phyloP scores from a whole-genome alignment of 805 yeast species.

The Wickerhamiella dianesei region DNA sequence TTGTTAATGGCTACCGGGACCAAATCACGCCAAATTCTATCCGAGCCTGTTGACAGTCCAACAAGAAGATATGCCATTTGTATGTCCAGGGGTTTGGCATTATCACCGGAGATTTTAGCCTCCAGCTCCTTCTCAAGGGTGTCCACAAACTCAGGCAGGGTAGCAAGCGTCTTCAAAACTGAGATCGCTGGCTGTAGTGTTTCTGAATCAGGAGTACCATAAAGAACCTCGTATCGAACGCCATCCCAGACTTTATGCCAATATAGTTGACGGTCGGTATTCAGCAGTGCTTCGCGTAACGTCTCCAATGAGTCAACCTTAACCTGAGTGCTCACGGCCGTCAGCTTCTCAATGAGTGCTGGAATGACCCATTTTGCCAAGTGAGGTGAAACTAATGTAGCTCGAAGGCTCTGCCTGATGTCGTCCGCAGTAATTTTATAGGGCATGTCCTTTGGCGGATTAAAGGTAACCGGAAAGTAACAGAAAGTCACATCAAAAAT shows the following conservation, averaged over 20 bases:
- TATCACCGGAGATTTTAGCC: constrained; percentile 22
- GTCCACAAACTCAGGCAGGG: constrained; percentile 15
- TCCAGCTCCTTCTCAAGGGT: constrained; percentile 15
- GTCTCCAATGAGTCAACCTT: constrained; percentile 63
- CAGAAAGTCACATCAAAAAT: constrained; percentile 83
- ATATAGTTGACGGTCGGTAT: constrained; percentile 37
- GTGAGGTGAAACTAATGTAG: constrained; percentile 45
- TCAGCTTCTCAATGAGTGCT: constrained; percentile 63
- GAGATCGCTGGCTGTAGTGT: constrained; percentile 30
- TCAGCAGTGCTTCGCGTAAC: constrained; percentile 35
- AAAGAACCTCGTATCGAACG: constrained; percentile 75
- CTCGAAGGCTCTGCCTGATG: constrained; percentile 47
- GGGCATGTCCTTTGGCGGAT: constrained; percentile 80
- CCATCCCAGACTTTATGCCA: constrained; percentile 81
- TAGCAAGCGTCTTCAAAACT: constrained; percentile 23
- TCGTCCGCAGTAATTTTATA: constrained; percentile 67
- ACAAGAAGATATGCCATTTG: constrained; percentile 1
- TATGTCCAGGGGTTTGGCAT: constrained; percentile 36
- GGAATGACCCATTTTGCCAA: constrained; percentile 67
- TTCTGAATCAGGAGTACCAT: constrained; percentile 46
- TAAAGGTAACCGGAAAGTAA: constrained; percentile 91
- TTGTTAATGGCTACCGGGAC: neutral
- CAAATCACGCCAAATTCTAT: neutral
- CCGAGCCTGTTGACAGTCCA: neutral
- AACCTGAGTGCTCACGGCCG: constrained; percentile 26